Base-by-base conservation (phyloP, 23 red algal genomes). In the Gracilaria gracilis region DNA sequence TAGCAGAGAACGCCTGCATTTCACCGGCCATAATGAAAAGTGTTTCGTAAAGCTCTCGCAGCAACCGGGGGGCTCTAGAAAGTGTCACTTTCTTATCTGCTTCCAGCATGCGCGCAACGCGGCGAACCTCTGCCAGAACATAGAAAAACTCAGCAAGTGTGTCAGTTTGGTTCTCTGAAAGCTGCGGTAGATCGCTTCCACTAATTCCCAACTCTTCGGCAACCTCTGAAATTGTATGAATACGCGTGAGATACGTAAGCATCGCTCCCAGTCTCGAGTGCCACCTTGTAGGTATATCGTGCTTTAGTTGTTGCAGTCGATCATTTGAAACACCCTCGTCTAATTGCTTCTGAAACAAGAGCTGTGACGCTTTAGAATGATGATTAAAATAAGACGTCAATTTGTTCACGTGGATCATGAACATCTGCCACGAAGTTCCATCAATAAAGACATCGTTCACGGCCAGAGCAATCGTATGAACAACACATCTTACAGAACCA, bases 121-220 rank as follows among this genome's bases (percentile, higher is more conserved):
- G 4, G 61, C 61, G 61, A 67, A 67, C 61, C 32, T 67, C 61
- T 67, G 61, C 61, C 25, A 67, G 61, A 8, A 67, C 61, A 28
- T 6, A 31, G 61, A 67, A 8, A 11, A 67, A 67, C 61, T 67
- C 61, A 8, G 61, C 61, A 4, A 67, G 4, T 28, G 32, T 34
- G 13, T 67, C 13, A 4, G 4, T 28, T 9, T 67, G 61, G 4
- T 67, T 13, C 4, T 8, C 61, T 8, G 61, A 67, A 8, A 67
- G 13, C 4, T 31, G 25, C 4, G 61, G 61, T 13, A 67, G 6
- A 14, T 8, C 13, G 61, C 13, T 13, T 31, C 6, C 5, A 34
- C 32, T 13, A 34, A 67, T 67, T 6, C 32, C 32, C 4, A 67
- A 14, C 5, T 28, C 6, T 67, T 67, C 32, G 25, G 61, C 13